These are phyloP conservation scores for Cordyceps cateniannulata DNA, from an alignment of 2,329 filamentous ascomycete species.

Conservation along the genomic window DNA sequence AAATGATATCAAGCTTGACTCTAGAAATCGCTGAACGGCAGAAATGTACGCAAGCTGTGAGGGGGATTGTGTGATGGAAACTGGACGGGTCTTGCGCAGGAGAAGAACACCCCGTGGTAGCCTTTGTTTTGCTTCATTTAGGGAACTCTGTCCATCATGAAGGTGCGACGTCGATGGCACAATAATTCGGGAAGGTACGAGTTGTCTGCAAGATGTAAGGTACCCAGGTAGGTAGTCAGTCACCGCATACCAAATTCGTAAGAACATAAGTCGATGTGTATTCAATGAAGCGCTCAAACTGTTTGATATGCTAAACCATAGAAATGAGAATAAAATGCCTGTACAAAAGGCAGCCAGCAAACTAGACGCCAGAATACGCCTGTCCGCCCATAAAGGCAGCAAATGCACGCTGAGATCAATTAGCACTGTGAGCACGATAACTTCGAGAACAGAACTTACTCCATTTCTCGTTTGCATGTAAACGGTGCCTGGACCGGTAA, in stretches of 20 bases:
- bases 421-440: background rate
- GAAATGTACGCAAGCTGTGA: background rate
- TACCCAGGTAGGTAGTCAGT: too few species aligned
- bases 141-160: background rate
- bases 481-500: slow-evolving; percentile 82
- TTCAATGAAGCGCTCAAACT: background rate
- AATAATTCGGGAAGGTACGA: background rate
- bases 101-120: background rate
- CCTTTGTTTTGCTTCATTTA: background rate
- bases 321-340: background rate
- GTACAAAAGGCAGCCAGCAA: background rate
- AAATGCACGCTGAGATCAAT: slow-evolving; percentile 40
- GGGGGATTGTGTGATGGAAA: background rate
- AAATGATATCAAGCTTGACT: slow-evolving; percentile 6
- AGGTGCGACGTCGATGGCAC: background rate
- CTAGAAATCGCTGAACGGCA: slow-evolving; percentile 3
- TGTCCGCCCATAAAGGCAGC: slow-evolving; percentile 46
- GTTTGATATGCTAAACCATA: background rate
- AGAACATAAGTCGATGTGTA: background rate
- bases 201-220: background rate
- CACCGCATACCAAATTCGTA: background rate
- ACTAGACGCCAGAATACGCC: slow-evolving; percentile 24
- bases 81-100: background rate
- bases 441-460: slow-evolving; percentile 33
- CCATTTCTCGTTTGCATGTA: slow-evolving; percentile 91